Base-by-base conservation (phyloP, 1,284 basidiomycete species). In the Malassezia psittaci region DNA sequence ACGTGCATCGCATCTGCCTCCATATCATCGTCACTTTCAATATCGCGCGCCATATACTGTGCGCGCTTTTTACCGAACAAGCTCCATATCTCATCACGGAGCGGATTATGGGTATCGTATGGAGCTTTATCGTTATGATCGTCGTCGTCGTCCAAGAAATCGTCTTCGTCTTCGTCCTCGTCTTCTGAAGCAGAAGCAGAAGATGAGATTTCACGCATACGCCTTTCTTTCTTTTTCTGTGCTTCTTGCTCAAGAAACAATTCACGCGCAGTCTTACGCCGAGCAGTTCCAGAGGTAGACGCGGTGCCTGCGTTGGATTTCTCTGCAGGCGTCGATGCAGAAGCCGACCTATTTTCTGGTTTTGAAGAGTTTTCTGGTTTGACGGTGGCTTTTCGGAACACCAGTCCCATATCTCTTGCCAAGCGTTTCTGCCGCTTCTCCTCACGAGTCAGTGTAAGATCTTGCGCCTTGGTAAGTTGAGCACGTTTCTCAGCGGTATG, bases 21-120 rank as follows among this genome's bases (percentile, higher is more conserved):
- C 70, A 73, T 73, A 19, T 73, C 70, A 48, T 70, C 68, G 49
- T 70, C 67, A 60, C 65, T 67, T 36, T 68, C 65, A 35, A 65
- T 60, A 37, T 65, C 52, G 11, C 63, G 52, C 40, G 61, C 60
- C 1, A 62, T 59, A 45, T 69, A 69, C 52, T 60, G 53, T 16
- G 59, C 58, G 35, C 67, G 63, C 29, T 71, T 60, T 38, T 64
- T 61, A 46, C 68, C 68, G 46, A 73, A 67, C 18, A 70, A 49
- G 21, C 57, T 55, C 70, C 70, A 73, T 48, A 73, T 71, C 52
- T 71, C 60, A 29, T 68, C 66, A 3, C 65, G 62, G 40, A 34
- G 46, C 29, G 47, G 51, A 48, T 21, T 34, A 33, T 36, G 54
- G 35, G 35, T 32, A 13, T 56, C 65, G 6, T 57, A 57, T 11